phyloP scores from a whole-genome alignment of 768 basidiomycete genomes.

The Boletus insuetus region DNA sequence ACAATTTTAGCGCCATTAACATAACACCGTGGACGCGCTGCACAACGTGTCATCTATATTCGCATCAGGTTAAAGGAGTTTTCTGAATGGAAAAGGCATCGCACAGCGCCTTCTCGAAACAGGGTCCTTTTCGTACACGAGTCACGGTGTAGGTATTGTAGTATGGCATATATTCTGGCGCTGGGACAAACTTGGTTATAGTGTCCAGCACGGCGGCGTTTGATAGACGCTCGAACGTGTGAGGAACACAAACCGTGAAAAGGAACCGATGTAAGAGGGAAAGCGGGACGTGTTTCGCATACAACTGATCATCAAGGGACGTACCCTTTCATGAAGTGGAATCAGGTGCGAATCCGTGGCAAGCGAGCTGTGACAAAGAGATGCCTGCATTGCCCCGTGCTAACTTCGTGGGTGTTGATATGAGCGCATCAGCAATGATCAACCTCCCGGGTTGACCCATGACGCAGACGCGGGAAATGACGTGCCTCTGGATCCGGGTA shows the following conservation, averaged over 20 bases:
- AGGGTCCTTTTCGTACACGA: neutral
- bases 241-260: neutral
- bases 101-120: neutral
- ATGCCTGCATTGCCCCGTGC: neutral
- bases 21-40: too few relatives aligned
- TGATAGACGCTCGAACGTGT: neutral
- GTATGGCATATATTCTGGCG: neutral
- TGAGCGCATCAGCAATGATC: neutral
- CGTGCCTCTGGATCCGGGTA: neutral
- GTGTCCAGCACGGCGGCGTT: neutral
- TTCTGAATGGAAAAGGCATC: neutral
- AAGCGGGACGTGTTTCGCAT: neutral
- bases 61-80: neutral
- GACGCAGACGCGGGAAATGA: neutral
- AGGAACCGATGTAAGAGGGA: neutral
- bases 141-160: neutral
- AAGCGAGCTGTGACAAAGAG: neutral
- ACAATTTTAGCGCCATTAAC: too few relatives aligned
- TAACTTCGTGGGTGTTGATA: neutral
- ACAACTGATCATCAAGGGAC: neutral
- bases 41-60: too few relatives aligned
- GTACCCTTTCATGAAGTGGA: neutral
- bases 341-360: neutral
- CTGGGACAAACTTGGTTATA: slow-evolving; percentile 1
- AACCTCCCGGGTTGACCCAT: neutral